Evolutionary conservation across 768 basidiomycete species (phyloP), one percentile per base, ranked within the genome.

Genomic region (Porpolomopsis calyptriformis): DNA sequence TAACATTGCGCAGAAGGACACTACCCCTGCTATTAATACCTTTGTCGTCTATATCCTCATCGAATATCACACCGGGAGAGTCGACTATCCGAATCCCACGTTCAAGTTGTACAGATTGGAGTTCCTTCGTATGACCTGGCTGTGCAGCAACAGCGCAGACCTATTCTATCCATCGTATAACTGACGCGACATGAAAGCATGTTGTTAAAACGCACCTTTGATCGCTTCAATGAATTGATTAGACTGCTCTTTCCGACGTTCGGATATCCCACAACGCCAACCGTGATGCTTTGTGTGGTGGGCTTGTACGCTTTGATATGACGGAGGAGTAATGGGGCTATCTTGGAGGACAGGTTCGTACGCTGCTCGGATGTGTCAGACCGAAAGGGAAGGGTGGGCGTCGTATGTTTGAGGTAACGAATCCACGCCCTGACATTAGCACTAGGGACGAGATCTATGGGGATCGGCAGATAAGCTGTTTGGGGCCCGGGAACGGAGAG

Each of bases 11-110:
- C 7, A 96, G 70, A 24, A 96, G 69, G 11, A 93, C 70, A 54
- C 79, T 82, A 3, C 71, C 70, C 46, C 77, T 79, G 62, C 63
- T 75, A 52, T 52, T 59, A 3, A 67, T 64, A 45, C 73, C 74
- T 27, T 59, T 59, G 46, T 57, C 59, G 40, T 70, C 59, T 40
- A 80, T 73, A 47, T 85, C 80, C 46, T 90, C 87, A 49, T 92
- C 89, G 53, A 96, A 89, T 1, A 99, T 86, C n/a, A 98, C 91
- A 50, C 94, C 96, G 1, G 96, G 94, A 29, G 92, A 97, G 63
- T 98, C 96, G 4, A 98, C 74, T 27, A 98, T 82, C 46, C 83
- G 80, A 57, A 99, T 74, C 0, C 92, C 91, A 36, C 91, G 86
- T 61, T 98, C 94, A 3, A 99, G 72, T 51, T 89, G 88, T 4